Evolutionary conservation across 2,329 filamentous ascomycete genomes (phyloP), one percentile per base, ranked within the genome.

Genomic region (Macrophomina pseudophaseolina): DNA sequence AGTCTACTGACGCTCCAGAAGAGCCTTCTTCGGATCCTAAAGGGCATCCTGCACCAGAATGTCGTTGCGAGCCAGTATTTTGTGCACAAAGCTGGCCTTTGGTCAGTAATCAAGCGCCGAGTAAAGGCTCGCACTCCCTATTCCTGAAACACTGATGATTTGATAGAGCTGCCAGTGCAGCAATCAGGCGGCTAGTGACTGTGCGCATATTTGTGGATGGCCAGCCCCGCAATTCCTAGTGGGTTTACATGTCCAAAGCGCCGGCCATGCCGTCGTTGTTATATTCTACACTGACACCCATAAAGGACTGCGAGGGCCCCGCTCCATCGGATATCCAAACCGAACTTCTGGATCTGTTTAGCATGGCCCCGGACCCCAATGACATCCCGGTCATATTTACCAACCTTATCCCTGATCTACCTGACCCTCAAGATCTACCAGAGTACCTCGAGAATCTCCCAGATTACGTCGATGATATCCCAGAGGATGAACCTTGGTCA

Each of bases 151-250:
- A 28, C 40, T 59, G 16, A 59, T 28, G 14, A 52, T n/a, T n/a
- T n/a, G 7, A 32, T 7, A 59, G 56, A 59, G 56, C 40, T 59
- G 56, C 40, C 56, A 46, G 18, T 59, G 56, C 40, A 59, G 56
- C 42, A 59, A 59, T 11, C 56, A 46, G 16, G 56, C 56, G 14
- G 56, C 56, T 30, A 59, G 56, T 14, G 56, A 59, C 23, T 59
- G 56, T 23, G 56, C 56, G 6, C 6, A 2, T 5, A 9, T 48
- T 1, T 59, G 56, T 42, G 56, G 56, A 8, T 28, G 28, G 2
- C 56, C 56, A n/a, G 1, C 14, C 1, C 56, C 56, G 18, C 28
- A 46, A 16, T 59, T 59, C 12, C 14, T 59, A 28, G 56, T 59
- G 16, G 11, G 40, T 18, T 35, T 7, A 30, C 28, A 28, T 4